A percentile compares a stretch with the other conserved stretches of the same genome.
Conservation (phyloP, 2,329 filamentous ascomycete species). For the Penicillium sclerotiorum region DNA sequence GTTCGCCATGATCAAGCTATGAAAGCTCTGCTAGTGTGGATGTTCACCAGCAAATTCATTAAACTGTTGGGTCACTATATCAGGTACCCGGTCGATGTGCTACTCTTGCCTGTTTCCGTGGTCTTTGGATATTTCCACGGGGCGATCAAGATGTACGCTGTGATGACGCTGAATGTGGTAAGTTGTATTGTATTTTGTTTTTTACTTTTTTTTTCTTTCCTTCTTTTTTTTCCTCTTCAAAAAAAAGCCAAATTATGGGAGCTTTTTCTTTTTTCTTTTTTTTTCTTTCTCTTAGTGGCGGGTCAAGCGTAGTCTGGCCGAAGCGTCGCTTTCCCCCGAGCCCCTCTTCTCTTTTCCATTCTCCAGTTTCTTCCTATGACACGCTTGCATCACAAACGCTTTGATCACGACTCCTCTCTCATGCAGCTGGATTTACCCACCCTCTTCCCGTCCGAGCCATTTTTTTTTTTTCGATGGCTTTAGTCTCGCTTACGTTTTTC, state of each 20-base stretch:
- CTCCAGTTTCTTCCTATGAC: slow-evolving; percentile 19
- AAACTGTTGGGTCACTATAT: slow-evolving; percentile 87
- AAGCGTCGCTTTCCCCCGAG: slow-evolving; percentile 13
- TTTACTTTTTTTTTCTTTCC: background rate
- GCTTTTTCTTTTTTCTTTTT: slow-evolving; percentile 1
- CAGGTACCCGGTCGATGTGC: slow-evolving; percentile 77
- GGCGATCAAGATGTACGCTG: slow-evolving; percentile 85
- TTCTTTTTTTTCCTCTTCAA: slow-evolving; percentile 2
- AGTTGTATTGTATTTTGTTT: slow-evolving; percentile 38
- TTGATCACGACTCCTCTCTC: slow-evolving; percentile 27
- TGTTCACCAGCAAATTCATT: slow-evolving; percentile 87
- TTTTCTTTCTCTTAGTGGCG: background rate
- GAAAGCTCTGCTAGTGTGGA: slow-evolving; percentile 69
- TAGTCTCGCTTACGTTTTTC: background rate
- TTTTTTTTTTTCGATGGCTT: slow-evolving; percentile 7
- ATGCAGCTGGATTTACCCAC: slow-evolving; percentile 25
- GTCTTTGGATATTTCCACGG: slow-evolving; percentile 92
- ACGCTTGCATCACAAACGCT: slow-evolving; percentile 25
- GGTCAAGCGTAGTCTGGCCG: background rate
- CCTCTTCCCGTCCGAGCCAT: slow-evolving; percentile 15
- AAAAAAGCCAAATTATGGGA: background rate
- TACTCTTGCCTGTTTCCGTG: slow-evolving; percentile 81
- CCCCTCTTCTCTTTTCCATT: slow-evolving; percentile 15
- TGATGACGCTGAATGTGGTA: slow-evolving; percentile 81
- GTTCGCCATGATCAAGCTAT: slow-evolving; percentile 59